phyloP scores from a whole-genome alignment of 441 rosid genomes.

The Raphanus hybrid region DNA sequence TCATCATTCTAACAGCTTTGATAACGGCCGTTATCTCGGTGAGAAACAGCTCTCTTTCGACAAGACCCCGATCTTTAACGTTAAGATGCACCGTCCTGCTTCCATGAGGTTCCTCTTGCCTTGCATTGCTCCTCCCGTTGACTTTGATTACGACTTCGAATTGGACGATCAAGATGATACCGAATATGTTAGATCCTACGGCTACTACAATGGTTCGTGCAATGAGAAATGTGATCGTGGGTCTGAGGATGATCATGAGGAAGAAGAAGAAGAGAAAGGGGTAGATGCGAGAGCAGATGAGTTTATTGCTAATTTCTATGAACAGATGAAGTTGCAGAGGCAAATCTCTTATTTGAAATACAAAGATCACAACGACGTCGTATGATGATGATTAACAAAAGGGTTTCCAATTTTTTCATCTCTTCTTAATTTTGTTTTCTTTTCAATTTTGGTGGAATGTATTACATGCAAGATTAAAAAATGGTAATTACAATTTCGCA shows the following conservation, averaged over 20 bases:
- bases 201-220: constrained; percentile 28
- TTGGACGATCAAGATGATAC: constrained; percentile 21
- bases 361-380: neutral
- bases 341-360: neutral
- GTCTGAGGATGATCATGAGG: constrained; percentile 11
- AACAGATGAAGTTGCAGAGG: constrained; percentile 68
- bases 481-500: neutral
- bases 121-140: constrained; percentile 64
- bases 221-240: constrained; percentile 8
- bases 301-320: constrained; percentile 76
- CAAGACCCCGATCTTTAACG: constrained; percentile 70
- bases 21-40: constrained; percentile 34
- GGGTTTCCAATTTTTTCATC: neutral
- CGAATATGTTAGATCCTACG: constrained; percentile 27
- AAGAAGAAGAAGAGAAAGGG: constrained; percentile 48
- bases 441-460: constrained; percentile 13
- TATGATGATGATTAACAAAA: neutral
- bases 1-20: constrained; percentile 28
- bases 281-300: constrained; percentile 83
- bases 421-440: neutral
- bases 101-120: constrained; percentile 79
- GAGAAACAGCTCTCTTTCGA: constrained; percentile 87
- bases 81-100: constrained; percentile 63
- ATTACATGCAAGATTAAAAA: neutral
- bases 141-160: constrained; percentile 66